These are phyloP conservation scores for Corchorus olitorius DNA, from an alignment of 345 rosid genomes.

Conservation along the genomic window DNA sequence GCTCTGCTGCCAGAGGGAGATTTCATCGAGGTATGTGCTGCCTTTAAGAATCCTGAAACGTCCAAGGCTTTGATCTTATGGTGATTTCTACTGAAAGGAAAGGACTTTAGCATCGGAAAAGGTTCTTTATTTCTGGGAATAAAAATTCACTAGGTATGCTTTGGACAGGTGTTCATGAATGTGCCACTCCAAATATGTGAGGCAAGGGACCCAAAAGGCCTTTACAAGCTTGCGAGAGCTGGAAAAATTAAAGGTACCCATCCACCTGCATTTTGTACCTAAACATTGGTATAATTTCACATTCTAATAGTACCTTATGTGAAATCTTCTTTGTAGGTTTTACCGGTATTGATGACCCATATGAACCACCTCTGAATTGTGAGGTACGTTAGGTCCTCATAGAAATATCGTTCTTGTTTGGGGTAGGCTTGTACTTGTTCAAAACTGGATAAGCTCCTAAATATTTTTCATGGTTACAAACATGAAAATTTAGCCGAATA, in stretches of 20 bases:
- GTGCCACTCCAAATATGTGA: slow-evolving; percentile 74
- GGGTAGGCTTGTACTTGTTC: slow-evolving; percentile 2
- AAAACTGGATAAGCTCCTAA: neutral
- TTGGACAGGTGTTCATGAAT: slow-evolving; percentile 69
- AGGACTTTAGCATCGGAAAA: neutral
- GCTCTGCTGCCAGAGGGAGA: slow-evolving; percentile 71
- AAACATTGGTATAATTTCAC: slow-evolving; percentile 9
- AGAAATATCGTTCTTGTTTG: slow-evolving; percentile 2
- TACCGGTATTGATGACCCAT: slow-evolving; percentile 80
- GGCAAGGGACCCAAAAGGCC: slow-evolving; percentile 83
- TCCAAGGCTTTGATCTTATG: neutral
- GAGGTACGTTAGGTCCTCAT: slow-evolving; percentile 44
- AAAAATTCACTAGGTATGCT: slow-evolving; percentile 11
- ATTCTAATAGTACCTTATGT: slow-evolving; percentile 9
- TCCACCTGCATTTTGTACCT: slow-evolving; percentile 14
- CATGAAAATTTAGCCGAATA: too few relatives aligned
- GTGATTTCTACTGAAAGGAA: neutral
- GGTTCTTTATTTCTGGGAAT: slow-evolving; percentile 4
- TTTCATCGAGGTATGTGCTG: slow-evolving; percentile 61
- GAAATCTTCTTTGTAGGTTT: slow-evolving; percentile 46
- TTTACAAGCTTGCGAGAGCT: slow-evolving; percentile 87
- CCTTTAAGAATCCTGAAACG: slow-evolving; percentile 17
- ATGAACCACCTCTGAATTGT: slow-evolving; percentile 66
- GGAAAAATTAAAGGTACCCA: slow-evolving; percentile 77
- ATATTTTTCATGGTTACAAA: neutral